Evolutionary conservation across 345 rosid species (phyloP).

Genomic region (Camelina hispida): DNA sequence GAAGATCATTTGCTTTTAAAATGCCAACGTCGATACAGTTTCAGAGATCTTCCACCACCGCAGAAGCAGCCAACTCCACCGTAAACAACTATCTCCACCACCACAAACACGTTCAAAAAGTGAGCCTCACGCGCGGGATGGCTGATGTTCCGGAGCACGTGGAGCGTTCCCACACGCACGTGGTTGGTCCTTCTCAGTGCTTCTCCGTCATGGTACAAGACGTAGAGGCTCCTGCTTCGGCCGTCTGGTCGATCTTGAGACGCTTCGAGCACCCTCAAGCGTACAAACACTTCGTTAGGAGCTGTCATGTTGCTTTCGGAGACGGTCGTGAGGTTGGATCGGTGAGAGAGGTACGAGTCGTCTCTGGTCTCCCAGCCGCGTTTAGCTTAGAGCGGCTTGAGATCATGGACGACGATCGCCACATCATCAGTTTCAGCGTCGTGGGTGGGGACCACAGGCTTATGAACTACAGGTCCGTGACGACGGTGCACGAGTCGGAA

Average conservation of each 20-base stretch:
- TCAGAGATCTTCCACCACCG: constrained; percentile 45
- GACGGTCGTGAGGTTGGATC: constrained; percentile 73
- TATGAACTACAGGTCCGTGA: constrained; percentile 73
- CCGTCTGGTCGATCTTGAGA: constrained; percentile 82
- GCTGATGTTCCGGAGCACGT: constrained; percentile 57
- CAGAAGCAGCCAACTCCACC: constrained; percentile 33
- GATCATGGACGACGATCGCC: constrained; percentile 81
- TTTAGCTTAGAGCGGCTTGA: constrained; percentile 82
- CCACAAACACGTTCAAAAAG: constrained; percentile 44
- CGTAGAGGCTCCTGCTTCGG: constrained; percentile 63
- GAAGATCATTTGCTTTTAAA: neutral
- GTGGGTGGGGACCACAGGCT: constrained; percentile 93
- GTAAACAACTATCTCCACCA: constrained; percentile 29
- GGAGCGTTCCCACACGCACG: constrained; percentile 55
- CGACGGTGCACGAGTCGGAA: constrained; percentile 68
- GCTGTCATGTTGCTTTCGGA: constrained; percentile 72
- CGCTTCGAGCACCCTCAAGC: constrained; percentile 86
- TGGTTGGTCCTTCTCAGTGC: constrained; percentile 66
- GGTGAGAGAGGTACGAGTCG: constrained; percentile 72
- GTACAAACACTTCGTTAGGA: constrained; percentile 78
- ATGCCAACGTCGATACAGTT: constrained; percentile 75
- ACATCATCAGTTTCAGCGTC: constrained; percentile 79
- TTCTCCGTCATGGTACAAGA: constrained; percentile 63
- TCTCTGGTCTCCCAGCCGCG: constrained; percentile 89
- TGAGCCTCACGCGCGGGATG: constrained; percentile 43